Evolutionary conservation across 805 yeast species (phyloP), one percentile per base, ranked within the genome.

Genomic region (Zygotorulaspora danielsina): DNA sequence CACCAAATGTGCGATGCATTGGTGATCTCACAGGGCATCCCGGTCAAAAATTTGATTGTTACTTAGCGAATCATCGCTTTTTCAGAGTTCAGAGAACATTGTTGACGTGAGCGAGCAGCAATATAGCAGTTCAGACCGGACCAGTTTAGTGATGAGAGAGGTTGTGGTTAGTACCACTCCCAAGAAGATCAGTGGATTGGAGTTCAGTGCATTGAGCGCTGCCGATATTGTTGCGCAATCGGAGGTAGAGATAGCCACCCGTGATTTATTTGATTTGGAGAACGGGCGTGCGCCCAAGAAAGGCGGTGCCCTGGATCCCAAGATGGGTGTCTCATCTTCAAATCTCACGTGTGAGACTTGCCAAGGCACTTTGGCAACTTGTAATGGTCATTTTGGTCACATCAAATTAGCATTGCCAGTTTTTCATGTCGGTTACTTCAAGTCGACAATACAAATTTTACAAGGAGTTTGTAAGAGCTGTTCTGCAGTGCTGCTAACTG

Each of bases 381-480:
- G 99, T 63, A 97, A 90, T 66, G 99, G 99, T 42, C 99, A 93
- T 67, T 93, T 93, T 62, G 99, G 99, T 29, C 96, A 94, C 57
- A 77, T 93, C 48, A 78, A 86, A 54, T 72, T 93, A 37, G 96
- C 97, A 0, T 69, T 93, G 32, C 99, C 99, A 1, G 97, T 89
- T 10, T 93, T 90, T 67, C 98, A 93, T 58, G 93, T 93, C 33
- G 99, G 99, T 13, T 93, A 89, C 63, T 93, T 93, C 73, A 90
- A 90, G 61, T 81, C 89, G 30, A 84, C 87, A 16, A 84, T 93
- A 49, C 83, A 79, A 56, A 88, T 93, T 28, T 66, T 93, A 39
- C 98, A 93, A 63, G 78, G 85, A 38, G 79, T 93, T 45, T 93
- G 99, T 70, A 93, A 93, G 61, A 77, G 74, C 47, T 93, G 99